phyloP scores from a whole-genome alignment of 2,329 filamentous ascomycete species.

The Colletotrichum orchidophilum region DNA sequence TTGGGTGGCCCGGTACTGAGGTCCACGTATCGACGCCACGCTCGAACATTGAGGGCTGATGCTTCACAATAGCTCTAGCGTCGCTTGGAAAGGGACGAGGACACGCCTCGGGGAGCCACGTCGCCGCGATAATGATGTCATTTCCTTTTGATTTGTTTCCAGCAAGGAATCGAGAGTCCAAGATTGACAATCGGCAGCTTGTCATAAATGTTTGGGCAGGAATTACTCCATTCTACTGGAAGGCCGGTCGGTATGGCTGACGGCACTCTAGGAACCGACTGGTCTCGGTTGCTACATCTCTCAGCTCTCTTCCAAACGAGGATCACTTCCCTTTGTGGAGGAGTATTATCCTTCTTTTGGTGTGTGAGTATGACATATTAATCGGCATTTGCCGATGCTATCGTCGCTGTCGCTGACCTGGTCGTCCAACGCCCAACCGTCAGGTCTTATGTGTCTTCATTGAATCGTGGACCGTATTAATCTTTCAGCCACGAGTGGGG shows the following conservation, averaged over 20 bases:
- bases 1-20: background rate
- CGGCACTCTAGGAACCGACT: too few relatives aligned
- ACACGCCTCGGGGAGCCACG: slow-evolving; percentile 8
- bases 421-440: background rate
- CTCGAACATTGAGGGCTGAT: slow-evolving; percentile 17
- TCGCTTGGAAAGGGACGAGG: background rate
- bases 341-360: background rate
- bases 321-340: slow-evolving; percentile 11
- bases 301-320: slow-evolving; percentile 10
- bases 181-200: background rate
- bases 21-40: slow-evolving; percentile 8
- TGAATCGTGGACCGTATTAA: background rate
- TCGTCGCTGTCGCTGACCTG: background rate
- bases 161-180: background rate
- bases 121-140: slow-evolving; percentile 28
- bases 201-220: background rate
- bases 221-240: background rate
- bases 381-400: background rate
- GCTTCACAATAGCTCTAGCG: slow-evolving; percentile 16
- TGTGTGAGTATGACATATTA: slow-evolving; percentile 23
- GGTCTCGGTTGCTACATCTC: background rate
- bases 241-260: background rate
- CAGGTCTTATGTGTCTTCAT: background rate
- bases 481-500: background rate
- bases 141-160: background rate